Base-by-base conservation (phyloP, 192 early-diverging fungal genomes). In the Endogone sp. region DNA sequence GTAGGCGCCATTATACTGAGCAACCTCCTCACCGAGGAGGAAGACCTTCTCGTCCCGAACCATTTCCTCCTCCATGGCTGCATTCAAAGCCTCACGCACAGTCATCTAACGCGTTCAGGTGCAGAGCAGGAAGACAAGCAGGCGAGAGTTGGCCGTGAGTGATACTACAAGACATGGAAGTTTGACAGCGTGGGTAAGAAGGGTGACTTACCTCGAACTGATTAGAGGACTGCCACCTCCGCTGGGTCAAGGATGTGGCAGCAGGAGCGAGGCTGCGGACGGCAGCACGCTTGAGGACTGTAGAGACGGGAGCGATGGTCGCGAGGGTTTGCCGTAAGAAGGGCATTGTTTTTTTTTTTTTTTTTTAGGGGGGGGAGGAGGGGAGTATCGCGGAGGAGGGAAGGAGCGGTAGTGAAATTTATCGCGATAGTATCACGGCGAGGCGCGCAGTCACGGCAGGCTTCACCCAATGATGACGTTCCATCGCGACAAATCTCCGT, bases 1-100 rank as follows among this genome's bases (percentile, higher is more conserved):
- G 90, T 99, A 99, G 26, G 97, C 95, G 71, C 97, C 97, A 79
- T 97, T 99, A 86, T 99, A 99, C 79, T 97, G 97, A 64, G 93
- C 97, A 63, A 99, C 97, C 71, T 99, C 97, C 79, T 99, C 97
- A 67, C 97, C 97, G 62, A 99, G 82, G 55, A 99, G 75, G 80
- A 93, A 95, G 62, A 99, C 92, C 16, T 86, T 91, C 68, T 94
- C 91, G 79, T 99, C 97, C 55, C 82, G 79, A 58, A 80, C 71
- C 93, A 99, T 94, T 85, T 99, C 97, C 81, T 97, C 95, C 74
- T 99, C 97, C 78, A 99, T 88, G 49, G 97, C 95, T 79, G 91
- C 86, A 86, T 99, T 99, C 69, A 98, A 82, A 25, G 97, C 97
- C 71, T 99, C 97, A 77, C 97, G 93, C 59, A 99, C 97, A 58